Evolutionary conservation across 106 monocot species (phyloP).

Genomic region (Amphibolis antarctica): DNA sequence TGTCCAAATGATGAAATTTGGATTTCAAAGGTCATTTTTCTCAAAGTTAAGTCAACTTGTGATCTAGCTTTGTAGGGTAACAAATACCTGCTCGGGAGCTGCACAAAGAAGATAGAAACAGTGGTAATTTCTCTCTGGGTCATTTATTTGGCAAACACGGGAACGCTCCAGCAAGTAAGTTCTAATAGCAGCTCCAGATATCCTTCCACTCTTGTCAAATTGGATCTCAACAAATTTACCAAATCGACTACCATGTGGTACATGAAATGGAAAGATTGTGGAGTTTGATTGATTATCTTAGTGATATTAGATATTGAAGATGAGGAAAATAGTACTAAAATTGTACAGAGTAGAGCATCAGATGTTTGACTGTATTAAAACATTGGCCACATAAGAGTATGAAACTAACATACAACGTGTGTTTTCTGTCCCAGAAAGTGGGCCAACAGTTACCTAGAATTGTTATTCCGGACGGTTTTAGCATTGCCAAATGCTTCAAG

Average conservation of each 20-base stretch:
- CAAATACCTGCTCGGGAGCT: background rate
- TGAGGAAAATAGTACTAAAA: background rate
- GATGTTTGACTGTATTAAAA: background rate
- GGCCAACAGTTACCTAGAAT: background rate
- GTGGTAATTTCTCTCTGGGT: slow-evolving; percentile 7
- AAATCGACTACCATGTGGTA: background rate
- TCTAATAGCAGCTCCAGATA: slow-evolving; percentile 9
- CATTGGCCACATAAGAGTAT: too few relatives aligned
- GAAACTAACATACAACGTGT: too few relatives aligned
- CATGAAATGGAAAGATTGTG: background rate
- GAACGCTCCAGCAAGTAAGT: slow-evolving; percentile 4
- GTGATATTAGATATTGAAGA: background rate
- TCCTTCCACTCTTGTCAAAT: slow-evolving; percentile 2
- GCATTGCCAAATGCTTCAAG: slow-evolving; percentile 10
- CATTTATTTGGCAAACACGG: slow-evolving; percentile 4
- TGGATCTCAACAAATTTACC: slow-evolving; percentile 9
- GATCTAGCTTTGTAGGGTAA: background rate
- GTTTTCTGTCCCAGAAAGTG: too few relatives aligned
- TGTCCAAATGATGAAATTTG: slow-evolving; percentile 6
- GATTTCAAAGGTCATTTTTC: background rate
- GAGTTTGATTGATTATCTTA: background rate
- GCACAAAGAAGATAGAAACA: slow-evolving; percentile 8
- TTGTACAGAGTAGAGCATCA: background rate
- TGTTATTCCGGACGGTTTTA: slow-evolving; percentile 5
- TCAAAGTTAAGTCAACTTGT: background rate